phyloP scores from a whole-genome alignment of 176 grass and related monocot genomes.

The sorghum (Sorghum bicolor) region Sorghum_bicolor_NCBIv3 NC_012870.2:7032501-7033000 shows the following conservation, averaged over 20 bases:
- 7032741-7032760: conserved; percentile 58
- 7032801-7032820: conserved; percentile 56
- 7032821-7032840: conserved; percentile 96
- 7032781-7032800: conserved; percentile 75
- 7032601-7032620: conserved; percentile 72
- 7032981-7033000: conserved; percentile 32
- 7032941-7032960: conserved; percentile 31
- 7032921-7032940: conserved; percentile 63
- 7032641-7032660: conserved; percentile 52
- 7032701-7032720: conserved; percentile 70
- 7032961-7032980: conserved; percentile 33
- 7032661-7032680: conserved; percentile 58
- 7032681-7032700: conserved; percentile 63
- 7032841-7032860: conserved; percentile 81
- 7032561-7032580: conserved; percentile 61
- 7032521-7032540: conserved; percentile 81
- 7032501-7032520: conserved; percentile 96
- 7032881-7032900: conserved; percentile 58
- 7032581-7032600: conserved; percentile 76
- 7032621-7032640: conserved; percentile 50
- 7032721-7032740: conserved; percentile 82
- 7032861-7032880: conserved; percentile 60
- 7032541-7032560: conserved; percentile 60
- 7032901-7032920: conserved; percentile 72
- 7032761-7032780: conserved; percentile 57